phyloP scores from a whole-genome alignment of 495 filamentous ascomycete genomes.

The Penicillium turbatum region DNA sequence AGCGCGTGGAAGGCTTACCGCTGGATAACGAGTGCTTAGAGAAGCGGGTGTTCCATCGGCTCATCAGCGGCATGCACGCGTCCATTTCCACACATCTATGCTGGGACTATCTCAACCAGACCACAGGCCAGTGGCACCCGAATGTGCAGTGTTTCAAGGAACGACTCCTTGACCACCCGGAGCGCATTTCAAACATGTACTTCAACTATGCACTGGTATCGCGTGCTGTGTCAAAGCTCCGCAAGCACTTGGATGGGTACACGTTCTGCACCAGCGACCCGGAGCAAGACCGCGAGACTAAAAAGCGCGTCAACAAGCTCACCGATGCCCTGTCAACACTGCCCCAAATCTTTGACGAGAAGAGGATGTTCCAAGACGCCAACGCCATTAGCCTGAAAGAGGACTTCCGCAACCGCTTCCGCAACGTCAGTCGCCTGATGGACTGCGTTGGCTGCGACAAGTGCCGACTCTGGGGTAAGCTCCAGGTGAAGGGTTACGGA shows the following conservation, averaged over 20 bases:
- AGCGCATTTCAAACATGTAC: slow-evolving; percentile 94
- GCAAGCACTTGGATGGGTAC: slow-evolving; percentile 74
- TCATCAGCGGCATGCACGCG: slow-evolving; percentile 96
- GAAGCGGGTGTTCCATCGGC: slow-evolving; percentile 93
- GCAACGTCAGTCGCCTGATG: slow-evolving; percentile 94
- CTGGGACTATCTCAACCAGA: slow-evolving; percentile 94
- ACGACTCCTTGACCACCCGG: slow-evolving; percentile 76
- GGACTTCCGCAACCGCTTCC: slow-evolving; percentile 95
- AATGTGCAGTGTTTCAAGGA: slow-evolving; percentile 86
- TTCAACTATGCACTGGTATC: slow-evolving; percentile 96
- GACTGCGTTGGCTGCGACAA: slow-evolving; percentile 99
- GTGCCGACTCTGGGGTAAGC: slow-evolving; percentile 94
- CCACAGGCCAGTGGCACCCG: slow-evolving; percentile 88
- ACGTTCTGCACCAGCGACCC: slow-evolving; percentile 89
- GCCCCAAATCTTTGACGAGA: slow-evolving; percentile 87
- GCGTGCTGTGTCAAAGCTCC: slow-evolving; percentile 88
- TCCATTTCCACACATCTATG: slow-evolving; percentile 95
- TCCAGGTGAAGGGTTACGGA: slow-evolving; percentile 94
- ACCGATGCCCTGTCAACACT: slow-evolving; percentile 59
- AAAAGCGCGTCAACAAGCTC: slow-evolving; percentile 69
- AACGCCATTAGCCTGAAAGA: slow-evolving; percentile 77
- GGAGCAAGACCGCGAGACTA: slow-evolving; percentile 71
- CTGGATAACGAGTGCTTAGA: slow-evolving; percentile 90
- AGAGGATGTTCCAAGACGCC: slow-evolving; percentile 75
- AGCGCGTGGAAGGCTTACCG: slow-evolving; percentile 63